These are phyloP conservation scores for Termitomyces sp. DNA, from an alignment of 768 basidiomycete genomes.

Conservation along the genomic window DNA sequence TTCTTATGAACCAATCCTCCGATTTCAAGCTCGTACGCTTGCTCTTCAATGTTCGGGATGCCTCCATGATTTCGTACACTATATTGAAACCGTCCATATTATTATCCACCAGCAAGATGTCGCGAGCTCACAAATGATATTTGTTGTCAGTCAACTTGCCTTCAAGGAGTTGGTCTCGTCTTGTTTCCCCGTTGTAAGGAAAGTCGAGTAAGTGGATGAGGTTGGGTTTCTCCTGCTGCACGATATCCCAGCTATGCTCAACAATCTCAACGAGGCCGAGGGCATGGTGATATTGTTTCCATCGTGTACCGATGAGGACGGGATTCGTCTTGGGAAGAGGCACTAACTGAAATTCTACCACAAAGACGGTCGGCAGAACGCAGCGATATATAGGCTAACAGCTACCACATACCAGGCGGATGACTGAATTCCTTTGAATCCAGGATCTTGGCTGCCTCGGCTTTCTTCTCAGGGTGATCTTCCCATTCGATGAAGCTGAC, in stretches of 20 bases:
- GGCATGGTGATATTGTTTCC: constrained; percentile 48
- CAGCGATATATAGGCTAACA: background rate
- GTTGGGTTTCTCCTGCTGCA: constrained; percentile 45
- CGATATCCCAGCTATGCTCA: constrained; percentile 46
- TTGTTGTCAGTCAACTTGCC: constrained; percentile 44
- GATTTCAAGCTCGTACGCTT: constrained; percentile 43
- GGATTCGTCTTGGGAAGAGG: constrained; percentile 48
- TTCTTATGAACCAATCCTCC: constrained; percentile 44
- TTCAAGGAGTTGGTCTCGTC: constrained; percentile 32
- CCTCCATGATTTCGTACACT: constrained; percentile 53
- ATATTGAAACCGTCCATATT: background rate
- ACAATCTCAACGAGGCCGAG: constrained; percentile 41
- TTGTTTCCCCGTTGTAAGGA: constrained; percentile 53
- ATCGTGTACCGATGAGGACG: constrained; percentile 41
- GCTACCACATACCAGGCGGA: constrained; percentile 27
- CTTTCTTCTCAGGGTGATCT: constrained; percentile 38
- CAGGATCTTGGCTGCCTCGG: constrained; percentile 32
- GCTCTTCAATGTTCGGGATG: constrained; percentile 42
- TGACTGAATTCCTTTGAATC: constrained; percentile 31
- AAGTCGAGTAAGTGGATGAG: constrained; percentile 49
- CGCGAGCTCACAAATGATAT: constrained; percentile 41
- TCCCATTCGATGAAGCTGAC: constrained; percentile 45
- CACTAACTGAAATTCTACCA: constrained; percentile 40
- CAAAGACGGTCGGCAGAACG: background rate
- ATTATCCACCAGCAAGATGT: background rate